Evolutionary conservation across 257 asterid genomes (phyloP).

Genomic region (Gentiana macrophylla): DNA sequence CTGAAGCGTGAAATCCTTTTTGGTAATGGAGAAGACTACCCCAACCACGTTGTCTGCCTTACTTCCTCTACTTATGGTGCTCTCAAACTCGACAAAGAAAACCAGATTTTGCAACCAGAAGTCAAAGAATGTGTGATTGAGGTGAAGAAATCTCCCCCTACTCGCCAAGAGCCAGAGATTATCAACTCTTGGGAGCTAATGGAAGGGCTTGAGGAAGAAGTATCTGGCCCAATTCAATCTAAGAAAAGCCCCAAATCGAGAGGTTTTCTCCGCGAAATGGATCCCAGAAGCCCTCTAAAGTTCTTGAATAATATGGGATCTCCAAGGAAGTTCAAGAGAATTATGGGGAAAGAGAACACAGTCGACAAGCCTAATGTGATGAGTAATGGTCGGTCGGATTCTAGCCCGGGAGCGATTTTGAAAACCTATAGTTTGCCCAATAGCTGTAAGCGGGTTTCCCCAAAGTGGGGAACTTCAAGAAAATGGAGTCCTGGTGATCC

Average conservation of each 20-base stretch:
- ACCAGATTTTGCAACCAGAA: not conserved
- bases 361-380: slow-evolving; percentile 9
- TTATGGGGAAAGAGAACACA: slow-evolving; percentile 62
- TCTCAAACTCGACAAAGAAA: slow-evolving; percentile 52
- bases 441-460: slow-evolving; percentile 42
- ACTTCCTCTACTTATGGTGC: slow-evolving; percentile 83
- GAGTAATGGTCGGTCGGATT: slow-evolving; percentile 16
- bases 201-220: slow-evolving; percentile 77
- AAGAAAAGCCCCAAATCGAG: slow-evolving; percentile 54
- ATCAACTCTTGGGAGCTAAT: slow-evolving; percentile 91
- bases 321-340: slow-evolving; percentile 52
- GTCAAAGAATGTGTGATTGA: slow-evolving; percentile 19
- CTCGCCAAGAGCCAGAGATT: slow-evolving; percentile 52
- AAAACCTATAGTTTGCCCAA: slow-evolving; percentile 17
- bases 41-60: slow-evolving; percentile 70
- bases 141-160: slow-evolving; percentile 30
- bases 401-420: slow-evolving; percentile 38
- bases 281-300: slow-evolving; percentile 60
- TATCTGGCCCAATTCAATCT: slow-evolving; percentile 18
- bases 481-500: slow-evolving; percentile 36
- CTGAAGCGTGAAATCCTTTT: slow-evolving; percentile 22
- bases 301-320: slow-evolving; percentile 57
- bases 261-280: slow-evolving; percentile 28
- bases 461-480: slow-evolving; percentile 43
- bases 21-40: slow-evolving; percentile 21